These are phyloP conservation scores for Zasmidium citrigriseum DNA, from an alignment of 2,329 filamentous ascomycete genomes.

Conservation along the genomic window DNA sequence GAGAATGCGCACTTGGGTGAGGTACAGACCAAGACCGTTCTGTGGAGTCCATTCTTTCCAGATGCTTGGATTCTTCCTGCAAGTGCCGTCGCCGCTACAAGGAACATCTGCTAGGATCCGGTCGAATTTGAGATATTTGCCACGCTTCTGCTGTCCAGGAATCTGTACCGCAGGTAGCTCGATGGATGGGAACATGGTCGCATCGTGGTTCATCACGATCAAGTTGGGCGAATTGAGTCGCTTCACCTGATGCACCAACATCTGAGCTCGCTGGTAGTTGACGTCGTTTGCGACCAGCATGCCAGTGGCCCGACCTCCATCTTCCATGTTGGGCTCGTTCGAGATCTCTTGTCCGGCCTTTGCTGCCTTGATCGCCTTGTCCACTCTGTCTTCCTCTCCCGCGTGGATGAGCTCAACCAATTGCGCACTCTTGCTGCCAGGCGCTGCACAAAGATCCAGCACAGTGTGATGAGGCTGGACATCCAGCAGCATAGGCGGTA, in stretches of 20 bases:
- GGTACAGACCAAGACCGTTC: slow-evolving; percentile 82
- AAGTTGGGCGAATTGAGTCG: slow-evolving; percentile 94
- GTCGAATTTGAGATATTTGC: slow-evolving; percentile 89
- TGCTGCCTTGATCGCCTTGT: slow-evolving; percentile 66
- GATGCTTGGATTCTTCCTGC: slow-evolving; percentile 87
- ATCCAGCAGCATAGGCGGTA: slow-evolving; percentile 91
- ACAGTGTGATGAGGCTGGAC: slow-evolving; percentile 89
- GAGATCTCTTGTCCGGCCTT: slow-evolving; percentile 46
- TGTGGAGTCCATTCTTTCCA: slow-evolving; percentile 95
- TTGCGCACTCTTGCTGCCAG: slow-evolving; percentile 95
- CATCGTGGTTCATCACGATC: slow-evolving; percentile 96
- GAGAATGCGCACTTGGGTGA: slow-evolving; percentile 85
- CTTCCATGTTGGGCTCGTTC: slow-evolving; percentile 54
- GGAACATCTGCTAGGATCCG: slow-evolving; percentile 95
- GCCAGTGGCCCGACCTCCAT: slow-evolving; percentile 86
- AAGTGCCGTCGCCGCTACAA: slow-evolving; percentile 92
- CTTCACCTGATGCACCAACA: slow-evolving; percentile 98
- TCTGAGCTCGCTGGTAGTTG: slow-evolving; percentile 94
- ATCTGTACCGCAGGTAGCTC: slow-evolving; percentile 66
- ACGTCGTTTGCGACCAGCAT: slow-evolving; percentile 93
- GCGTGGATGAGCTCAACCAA: slow-evolving; percentile 90
- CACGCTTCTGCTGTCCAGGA: slow-evolving; percentile 48
- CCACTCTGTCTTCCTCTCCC: slow-evolving; percentile 85
- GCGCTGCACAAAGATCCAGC: slow-evolving; percentile 92
- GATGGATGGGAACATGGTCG: slow-evolving; percentile 91